Evolutionary conservation across 2,329 filamentous ascomycete species (phyloP), one percentile per base, ranked within the genome.

Genomic region (Phialocephala subalpina): DNA sequence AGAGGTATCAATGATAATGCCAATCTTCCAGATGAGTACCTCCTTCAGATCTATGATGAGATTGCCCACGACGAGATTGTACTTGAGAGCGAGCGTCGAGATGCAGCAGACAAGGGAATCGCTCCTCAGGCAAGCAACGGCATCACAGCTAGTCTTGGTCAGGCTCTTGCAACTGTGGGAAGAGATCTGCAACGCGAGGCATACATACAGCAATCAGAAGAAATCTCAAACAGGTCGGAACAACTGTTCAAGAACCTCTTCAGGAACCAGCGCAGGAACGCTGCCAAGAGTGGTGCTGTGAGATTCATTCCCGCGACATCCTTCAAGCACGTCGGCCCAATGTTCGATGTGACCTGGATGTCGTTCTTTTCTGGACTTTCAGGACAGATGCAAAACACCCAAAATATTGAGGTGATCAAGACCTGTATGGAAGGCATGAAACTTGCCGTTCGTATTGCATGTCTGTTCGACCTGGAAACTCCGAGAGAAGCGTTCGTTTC

Each of bases 301-400:
- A 80, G 89, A 82, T 99, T 96, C 78, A 97, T 99, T 62, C 92
- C 93, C 0, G 96, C 96, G 3, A 96, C 93, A 1, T 98, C 94
- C 0, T 94, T 93, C 77, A 95, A 93, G 73, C 96, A 99, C 77
- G 92, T 97, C 58, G 96, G 96, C 0, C 94, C 96, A 0, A 99
- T 99, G 96, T 98, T 99, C 76, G 94, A 97, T 74, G 94, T 97
- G 27, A 97, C 94, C 0, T 99, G 96, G 96, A 99, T 98, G 95
- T 97, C 95, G 11, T 97, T 97, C 78, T 91, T 99, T 75, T 98
- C 95, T 5, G 94, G 94, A 0, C 85, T 99, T 29, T 97, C 95
- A 1, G 94, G 92, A 59, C 92, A 97, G 72, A 94, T 96, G 77
- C 96, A 98, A 73, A 94, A 97, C 76, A 92, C 93, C 0, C 92